Conservation (phyloP, 2,329 filamentous ascomycete species). For the Anthostomella pinea region DNA sequence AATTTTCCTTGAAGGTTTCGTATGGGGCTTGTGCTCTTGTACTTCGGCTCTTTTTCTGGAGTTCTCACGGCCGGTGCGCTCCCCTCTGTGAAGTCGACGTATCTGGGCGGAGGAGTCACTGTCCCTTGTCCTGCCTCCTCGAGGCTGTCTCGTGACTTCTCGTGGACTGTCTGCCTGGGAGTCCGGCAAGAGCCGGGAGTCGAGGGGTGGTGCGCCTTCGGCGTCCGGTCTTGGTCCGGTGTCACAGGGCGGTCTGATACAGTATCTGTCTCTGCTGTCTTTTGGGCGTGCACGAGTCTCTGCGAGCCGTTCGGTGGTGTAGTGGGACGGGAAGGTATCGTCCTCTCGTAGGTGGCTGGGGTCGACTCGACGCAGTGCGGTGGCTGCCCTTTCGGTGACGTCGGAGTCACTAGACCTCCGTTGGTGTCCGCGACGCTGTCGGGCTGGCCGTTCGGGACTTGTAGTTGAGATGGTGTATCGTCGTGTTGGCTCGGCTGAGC, state of each 20-base stretch:
- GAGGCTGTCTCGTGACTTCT: no score
- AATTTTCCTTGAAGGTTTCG: neutral
- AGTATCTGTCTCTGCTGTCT: constrained; percentile 26
- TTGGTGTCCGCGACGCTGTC: constrained; percentile 3
- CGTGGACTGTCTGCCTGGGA: neutral
- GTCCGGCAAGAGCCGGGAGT: neutral
- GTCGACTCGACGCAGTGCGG: constrained; percentile 9
- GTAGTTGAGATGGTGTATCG: constrained; percentile 2
- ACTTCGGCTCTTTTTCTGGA: neutral
- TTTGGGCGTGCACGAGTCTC: constrained; percentile 22
- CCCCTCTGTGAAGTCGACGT: no score
- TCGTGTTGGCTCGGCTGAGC: constrained; percentile 17
- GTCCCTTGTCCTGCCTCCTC: no score
- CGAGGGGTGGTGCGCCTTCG: neutral
- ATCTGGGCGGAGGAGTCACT: no score
- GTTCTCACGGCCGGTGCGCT: no score
- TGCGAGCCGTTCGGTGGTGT: constrained; percentile 26
- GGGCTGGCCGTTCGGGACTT: constrained; percentile 3
- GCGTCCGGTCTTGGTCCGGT: neutral
- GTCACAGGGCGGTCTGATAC: constrained; percentile 18
- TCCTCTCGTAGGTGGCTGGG: constrained; percentile 7
- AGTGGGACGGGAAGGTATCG: constrained; percentile 24
- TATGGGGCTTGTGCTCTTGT: neutral
- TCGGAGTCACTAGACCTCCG: constrained; percentile 10
- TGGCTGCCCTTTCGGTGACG: constrained; percentile 4